A percentile compares a stretch with the other conserved stretches of the same genome.
These are phyloP conservation scores for Aspergillus japonicus DNA, from an alignment of 2,329 filamentous ascomycete species.

Conservation along the genomic window DNA sequence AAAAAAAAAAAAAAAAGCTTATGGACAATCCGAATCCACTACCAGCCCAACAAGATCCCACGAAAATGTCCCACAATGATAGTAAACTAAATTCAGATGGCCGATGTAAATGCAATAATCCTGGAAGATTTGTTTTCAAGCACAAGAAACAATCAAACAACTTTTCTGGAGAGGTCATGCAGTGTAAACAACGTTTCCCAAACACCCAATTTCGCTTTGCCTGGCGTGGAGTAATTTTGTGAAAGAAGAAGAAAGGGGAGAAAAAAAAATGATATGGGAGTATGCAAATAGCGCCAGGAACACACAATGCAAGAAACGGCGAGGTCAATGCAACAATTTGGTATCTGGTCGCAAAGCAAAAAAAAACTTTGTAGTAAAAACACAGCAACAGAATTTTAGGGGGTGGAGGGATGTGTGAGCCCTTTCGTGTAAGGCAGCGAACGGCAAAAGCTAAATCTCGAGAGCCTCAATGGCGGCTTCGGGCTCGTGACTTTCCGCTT, in stretches of 20 bases:
- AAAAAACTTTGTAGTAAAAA: background rate
- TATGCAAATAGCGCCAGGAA: background rate
- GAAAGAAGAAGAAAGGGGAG: background rate
- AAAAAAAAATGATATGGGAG: background rate
- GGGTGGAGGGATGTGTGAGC: too few species aligned
- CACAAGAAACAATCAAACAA: background rate
- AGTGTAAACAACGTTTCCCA: background rate
- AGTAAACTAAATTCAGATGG: too few species aligned
- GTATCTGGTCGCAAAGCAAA: background rate
- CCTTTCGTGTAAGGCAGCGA: constrained; percentile 29
- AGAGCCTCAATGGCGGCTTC: constrained; percentile 16
- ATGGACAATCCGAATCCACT: too few species aligned
- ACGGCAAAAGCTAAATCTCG: constrained; percentile 6
- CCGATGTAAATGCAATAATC: too few species aligned
- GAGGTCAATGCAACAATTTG: background rate
- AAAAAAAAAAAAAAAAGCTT: too few species aligned
- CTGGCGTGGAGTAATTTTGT: background rate
- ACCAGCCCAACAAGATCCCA: too few species aligned
- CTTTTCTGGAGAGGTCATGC: background rate
- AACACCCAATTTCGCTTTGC: background rate
- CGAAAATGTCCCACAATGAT: too few species aligned
- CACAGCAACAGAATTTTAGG: background rate
- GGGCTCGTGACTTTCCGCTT: constrained; percentile 34
- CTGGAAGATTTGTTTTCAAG: background rate
- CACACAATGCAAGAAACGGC: background rate